Base-by-base conservation (phyloP, 768 basidiomycete genomes). In the Kockovaella imperatae region DNA sequence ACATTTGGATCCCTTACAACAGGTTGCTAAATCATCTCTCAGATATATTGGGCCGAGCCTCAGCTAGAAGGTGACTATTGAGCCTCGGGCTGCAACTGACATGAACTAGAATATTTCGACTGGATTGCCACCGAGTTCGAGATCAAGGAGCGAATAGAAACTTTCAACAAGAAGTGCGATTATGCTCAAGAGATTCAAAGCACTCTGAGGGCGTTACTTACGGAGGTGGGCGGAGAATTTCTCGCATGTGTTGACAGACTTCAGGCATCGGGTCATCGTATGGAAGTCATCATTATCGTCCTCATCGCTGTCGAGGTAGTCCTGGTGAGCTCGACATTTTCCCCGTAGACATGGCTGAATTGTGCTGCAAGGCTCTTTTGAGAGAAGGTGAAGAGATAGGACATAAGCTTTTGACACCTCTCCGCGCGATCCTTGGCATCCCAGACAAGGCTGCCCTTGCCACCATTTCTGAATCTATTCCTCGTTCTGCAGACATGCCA, bases 301-400 rank as follows among this genome's bases (percentile, higher is more conserved):
- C 82, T 97, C 41, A 95, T 96, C 62, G 87, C 90, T 0, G 87
- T 95, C 10, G 89, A 93, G 70, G 88, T 90, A n/a, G 76, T 88
- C 59, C 84, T 95, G 42, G 89, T 90, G 61, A 66, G 71, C 56
- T 34, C n/a, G 14, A 18, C 18, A 15, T 13, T 36, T 35, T 15
- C 11, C 6, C 21, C 10, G 20, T 42, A 26, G 34, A 17, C 30
- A 23, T 24, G 11, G 23, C 23, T 35, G 35, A 35, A 26, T 26
- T 42, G 20, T 42, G 21, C 7, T 10, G 20, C 25, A 25, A 68
- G 68, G 69, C 56, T 7, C 47, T 71, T 34, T 68, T 71, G n/a
- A 53, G 69, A 31, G 69, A 72, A 56, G 69, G 69, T 5, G 64
- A 65, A 8, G 70, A 72, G 39, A 42, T 71, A 11, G 21, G 39